Percentiles rank a stretch among this genome's conserved stretches.
Evolutionary conservation across 2,329 filamentous ascomycete species (phyloP).

Genomic region (Xylaria polymorpha): DNA sequence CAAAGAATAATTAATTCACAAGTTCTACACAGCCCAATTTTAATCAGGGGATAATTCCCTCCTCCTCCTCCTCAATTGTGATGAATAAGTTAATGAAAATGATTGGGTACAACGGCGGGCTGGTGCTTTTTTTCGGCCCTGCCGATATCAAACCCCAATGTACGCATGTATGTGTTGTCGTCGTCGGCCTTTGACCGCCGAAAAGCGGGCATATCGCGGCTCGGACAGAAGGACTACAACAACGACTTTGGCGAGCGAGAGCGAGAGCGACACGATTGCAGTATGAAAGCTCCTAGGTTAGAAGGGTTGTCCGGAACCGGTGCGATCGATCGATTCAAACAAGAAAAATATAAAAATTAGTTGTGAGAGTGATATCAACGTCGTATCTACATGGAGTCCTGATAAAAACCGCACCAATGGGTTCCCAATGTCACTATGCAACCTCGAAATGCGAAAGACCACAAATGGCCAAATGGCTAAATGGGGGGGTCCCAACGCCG

Average conservation of each 20-base stretch:
- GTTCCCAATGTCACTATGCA: constrained; percentile 5
- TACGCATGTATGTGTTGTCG: constrained; percentile 7
- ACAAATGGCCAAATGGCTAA: constrained; percentile 14
- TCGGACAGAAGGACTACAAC: background rate
- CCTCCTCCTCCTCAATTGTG: background rate
- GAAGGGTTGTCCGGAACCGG: background rate
- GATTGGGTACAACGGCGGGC: too few relatives aligned
- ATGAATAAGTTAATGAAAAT: background rate
- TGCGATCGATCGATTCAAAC: background rate
- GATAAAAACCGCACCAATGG: constrained; percentile 17
- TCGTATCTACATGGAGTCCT: constrained; percentile 24
- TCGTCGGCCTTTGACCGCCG: constrained; percentile 1
- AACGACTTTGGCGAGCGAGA: background rate
- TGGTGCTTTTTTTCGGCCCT: background rate
- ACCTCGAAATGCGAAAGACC: background rate
- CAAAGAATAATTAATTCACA: background rate
- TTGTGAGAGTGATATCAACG: constrained; percentile 2
- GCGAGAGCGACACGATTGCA: constrained; percentile 1
- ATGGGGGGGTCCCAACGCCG: constrained; percentile 21
- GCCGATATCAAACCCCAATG: constrained; percentile 1
- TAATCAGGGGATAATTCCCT: background rate
- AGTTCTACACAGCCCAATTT: background rate
- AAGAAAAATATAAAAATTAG: background rate
- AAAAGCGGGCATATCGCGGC: constrained; percentile 4
- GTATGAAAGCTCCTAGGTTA: background rate